Evolutionary conservation across 202 grass and related monocot genomes (phyloP).

Genomic region (Brachypodium distachyon): DNA sequence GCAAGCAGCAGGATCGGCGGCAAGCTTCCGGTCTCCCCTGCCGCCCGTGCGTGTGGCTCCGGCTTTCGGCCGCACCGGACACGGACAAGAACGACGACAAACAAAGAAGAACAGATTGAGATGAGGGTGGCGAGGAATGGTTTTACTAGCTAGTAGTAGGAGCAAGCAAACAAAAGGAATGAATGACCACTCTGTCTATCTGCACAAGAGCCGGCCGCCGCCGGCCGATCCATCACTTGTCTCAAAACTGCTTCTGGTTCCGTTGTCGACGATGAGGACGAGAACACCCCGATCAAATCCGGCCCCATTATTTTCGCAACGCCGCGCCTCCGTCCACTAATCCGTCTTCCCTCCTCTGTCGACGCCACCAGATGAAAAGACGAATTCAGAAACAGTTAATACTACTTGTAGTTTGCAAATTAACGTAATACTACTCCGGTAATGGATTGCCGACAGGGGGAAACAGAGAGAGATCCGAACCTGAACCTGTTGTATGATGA

Average conservation of each 20-base stretch:
- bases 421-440: too few species aligned
- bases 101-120: not conserved
- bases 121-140: not conserved
- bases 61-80: not conserved
- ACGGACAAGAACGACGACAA: not conserved
- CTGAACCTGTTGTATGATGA: not conserved
- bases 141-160: conserved; percentile 11
- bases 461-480: too few species aligned
- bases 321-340: not conserved
- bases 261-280: not conserved
- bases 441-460: too few species aligned
- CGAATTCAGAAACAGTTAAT: not conserved
- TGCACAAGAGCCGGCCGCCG: conserved; percentile 24
- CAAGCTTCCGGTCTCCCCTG: not conserved
- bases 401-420: too few species aligned
- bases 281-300: not conserved
- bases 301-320: conserved; percentile 23
- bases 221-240: not conserved
- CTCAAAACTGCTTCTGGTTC: conserved; percentile 31
- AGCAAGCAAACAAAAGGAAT: conserved; percentile 21
- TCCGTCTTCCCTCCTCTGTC: conserved; percentile 6
- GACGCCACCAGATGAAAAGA: not conserved
- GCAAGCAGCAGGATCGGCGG: not conserved
- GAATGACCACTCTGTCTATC: conserved; percentile 34
- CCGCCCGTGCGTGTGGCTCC: not conserved